Conservation (phyloP, 345 rosid genomes). For the Streptanthus diversifolius region DNA sequence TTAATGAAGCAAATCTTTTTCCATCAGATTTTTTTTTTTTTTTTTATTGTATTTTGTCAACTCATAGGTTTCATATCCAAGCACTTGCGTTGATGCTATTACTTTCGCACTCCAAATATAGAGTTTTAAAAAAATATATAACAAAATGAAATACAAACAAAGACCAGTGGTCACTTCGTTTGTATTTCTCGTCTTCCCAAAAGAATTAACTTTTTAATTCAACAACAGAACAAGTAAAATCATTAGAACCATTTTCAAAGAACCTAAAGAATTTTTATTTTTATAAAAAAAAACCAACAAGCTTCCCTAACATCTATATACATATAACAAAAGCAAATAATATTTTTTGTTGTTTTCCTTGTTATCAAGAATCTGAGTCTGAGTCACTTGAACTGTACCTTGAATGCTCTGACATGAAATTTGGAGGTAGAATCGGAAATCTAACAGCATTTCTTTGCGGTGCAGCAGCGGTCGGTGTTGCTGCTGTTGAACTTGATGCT, state of each 20-base stretch:
- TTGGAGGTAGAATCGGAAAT: slow-evolving; percentile 62
- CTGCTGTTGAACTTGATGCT: slow-evolving; percentile 18
- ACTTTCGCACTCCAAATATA: background rate
- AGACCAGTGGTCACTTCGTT: background rate
- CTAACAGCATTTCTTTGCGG: slow-evolving; percentile 40
- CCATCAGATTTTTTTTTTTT: too few species aligned
- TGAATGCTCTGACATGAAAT: slow-evolving; percentile 55
- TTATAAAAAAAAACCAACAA: background rate
- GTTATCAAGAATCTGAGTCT: slow-evolving; percentile 52
- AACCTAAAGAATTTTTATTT: slow-evolving; percentile 9
- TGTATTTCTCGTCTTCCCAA: background rate
- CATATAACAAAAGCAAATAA: slow-evolving; percentile 18
- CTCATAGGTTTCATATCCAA: background rate
- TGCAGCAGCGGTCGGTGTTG: background rate
- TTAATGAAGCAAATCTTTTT: too few species aligned
- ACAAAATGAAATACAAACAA: slow-evolving; percentile 12
- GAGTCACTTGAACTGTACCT: slow-evolving; percentile 58
- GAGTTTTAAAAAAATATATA: background rate
- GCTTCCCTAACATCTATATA: slow-evolving; percentile 25
- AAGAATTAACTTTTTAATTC: background rate
- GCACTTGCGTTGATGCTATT: background rate
- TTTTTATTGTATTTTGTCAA: too few species aligned
- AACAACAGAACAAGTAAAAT: slow-evolving; percentile 8
- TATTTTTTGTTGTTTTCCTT: background rate
- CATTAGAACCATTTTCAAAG: background rate